Percentiles rank a stretch among this genome's conserved stretches.
Conservation (phyloP, 352 stramenopile species). For the Phytophthora foliorum region DNA sequence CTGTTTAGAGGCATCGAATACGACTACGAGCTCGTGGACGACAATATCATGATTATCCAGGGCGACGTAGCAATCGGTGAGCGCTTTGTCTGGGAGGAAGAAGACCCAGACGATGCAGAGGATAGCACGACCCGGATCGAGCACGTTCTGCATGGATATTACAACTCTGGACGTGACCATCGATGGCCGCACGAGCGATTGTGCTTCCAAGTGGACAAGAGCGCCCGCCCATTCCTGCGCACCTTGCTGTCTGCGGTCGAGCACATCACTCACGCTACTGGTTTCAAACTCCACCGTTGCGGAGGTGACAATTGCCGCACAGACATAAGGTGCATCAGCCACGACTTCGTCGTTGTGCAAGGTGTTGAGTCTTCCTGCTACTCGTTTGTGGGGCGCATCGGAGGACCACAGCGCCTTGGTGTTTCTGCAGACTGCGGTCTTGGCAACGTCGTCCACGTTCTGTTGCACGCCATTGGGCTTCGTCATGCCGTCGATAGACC, state of each 20-base stretch:
- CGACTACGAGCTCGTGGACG: slow-evolving; percentile 80
- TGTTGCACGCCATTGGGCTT: slow-evolving; percentile 79
- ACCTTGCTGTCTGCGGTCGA: slow-evolving; percentile 65
- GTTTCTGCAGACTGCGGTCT: slow-evolving; percentile 74
- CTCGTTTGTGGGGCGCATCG: slow-evolving; percentile 84
- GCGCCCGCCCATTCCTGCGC: slow-evolving; percentile 46
- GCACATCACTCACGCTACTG: slow-evolving; percentile 70
- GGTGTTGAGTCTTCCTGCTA: slow-evolving; percentile 71
- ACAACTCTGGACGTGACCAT: slow-evolving; percentile 80
- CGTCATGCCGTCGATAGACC: slow-evolving; percentile 74
- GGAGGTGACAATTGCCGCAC: slow-evolving; percentile 51
- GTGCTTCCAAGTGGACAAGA: slow-evolving; percentile 76
- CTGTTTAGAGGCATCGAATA: slow-evolving; percentile 86
- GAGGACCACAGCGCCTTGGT: slow-evolving; percentile 66
- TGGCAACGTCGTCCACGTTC: slow-evolving; percentile 85
- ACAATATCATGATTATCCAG: slow-evolving; percentile 82
- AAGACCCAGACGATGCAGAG: slow-evolving; percentile 20
- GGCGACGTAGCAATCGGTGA: slow-evolving; percentile 81
- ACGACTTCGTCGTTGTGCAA: slow-evolving; percentile 76
- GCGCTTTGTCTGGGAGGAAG: slow-evolving; percentile 45
- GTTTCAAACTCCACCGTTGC: slow-evolving; percentile 74
- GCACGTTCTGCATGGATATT: slow-evolving; percentile 79
- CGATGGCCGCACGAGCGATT: slow-evolving; percentile 70
- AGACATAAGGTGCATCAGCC: slow-evolving; percentile 48
- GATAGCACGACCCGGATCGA: slow-evolving; percentile 29